Base-by-base conservation (phyloP, 1,139 yeast genomes). In the Lodderomyces beijingensis region DNA sequence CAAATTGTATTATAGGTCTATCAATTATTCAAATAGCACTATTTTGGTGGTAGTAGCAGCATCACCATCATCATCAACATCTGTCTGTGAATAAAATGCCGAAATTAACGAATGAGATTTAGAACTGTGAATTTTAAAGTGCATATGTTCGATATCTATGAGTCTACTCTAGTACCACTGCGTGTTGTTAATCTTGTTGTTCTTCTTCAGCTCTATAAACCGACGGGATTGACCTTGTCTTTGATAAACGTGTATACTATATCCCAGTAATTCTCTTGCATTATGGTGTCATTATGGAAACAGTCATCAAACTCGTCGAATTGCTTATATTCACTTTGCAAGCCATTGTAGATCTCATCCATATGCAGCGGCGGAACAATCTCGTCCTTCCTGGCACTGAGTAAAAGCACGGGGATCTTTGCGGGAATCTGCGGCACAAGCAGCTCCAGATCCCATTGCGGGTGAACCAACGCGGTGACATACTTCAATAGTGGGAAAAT, bases 331-430 rank as follows among this genome's bases (percentile, higher is more conserved):
- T 53, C 46, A 21, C 74, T 55, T 11, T 65, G 64, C 31, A 80
- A 62, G 29, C 74, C 46, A 26, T 70, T 71, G 51, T 53, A 80
- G 23, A 91, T 67, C 29, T 50, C 53, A 36, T 70, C 71, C 91
- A 89, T 86, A 49, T 91, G 97, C 1, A 46, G 45, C 0, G 96
- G 95, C 1, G 97, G 97, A 1, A 91, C 96, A 21, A 91, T 78
- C 56, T 91, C 98, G 59, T 91, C 98, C 27, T 67, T 62, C 17
- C 73, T 59, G 0, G 95, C 96, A 45, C 84, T 75, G 30, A 89
- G 54, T 46, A 89, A 75, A 32, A 89, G 63, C 22, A 80, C 68
- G 0, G 95, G 94, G 5, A 83, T 64, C 6, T 63, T 52, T 0
- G 67, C 45, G 5, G 80, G 74, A 15, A 85, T 65, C 13, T 53